phyloP scores from a whole-genome alignment of 257 asterid species.

The Hygrophila difformis region DNA sequence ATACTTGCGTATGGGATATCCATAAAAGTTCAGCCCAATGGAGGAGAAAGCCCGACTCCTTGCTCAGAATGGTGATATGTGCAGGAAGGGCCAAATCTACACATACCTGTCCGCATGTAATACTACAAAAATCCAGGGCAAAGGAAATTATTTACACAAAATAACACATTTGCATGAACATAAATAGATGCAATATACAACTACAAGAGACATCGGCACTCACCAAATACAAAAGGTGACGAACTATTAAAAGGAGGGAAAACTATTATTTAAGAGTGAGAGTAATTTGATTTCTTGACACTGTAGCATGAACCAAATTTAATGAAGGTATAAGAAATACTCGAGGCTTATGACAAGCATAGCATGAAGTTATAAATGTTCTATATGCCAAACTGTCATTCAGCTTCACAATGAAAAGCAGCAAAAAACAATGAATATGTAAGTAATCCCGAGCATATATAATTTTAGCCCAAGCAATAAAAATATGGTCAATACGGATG shows the following conservation, averaged over 20 bases:
- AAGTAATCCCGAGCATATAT: too few relatives aligned
- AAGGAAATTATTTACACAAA: constrained; percentile 16
- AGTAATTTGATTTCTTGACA: not conserved
- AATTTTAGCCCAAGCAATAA: too few relatives aligned
- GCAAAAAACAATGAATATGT: too few relatives aligned
- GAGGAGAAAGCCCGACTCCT: constrained; percentile 59
- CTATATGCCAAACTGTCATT: too few relatives aligned
- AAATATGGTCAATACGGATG: not conserved
- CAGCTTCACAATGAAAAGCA: too few relatives aligned
- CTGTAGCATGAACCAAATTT: not conserved
- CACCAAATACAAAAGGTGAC: constrained; percentile 1
- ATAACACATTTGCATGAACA: not conserved
- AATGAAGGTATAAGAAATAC: not conserved
- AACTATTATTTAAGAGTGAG: not conserved
- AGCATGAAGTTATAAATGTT: too few relatives aligned
- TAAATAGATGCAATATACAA: constrained; percentile 5
- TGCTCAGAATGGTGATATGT: constrained; percentile 91
- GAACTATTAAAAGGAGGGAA: not conserved
- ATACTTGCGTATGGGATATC: constrained; percentile 92
- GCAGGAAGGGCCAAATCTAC: constrained; percentile 93
- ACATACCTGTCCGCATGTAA: constrained; percentile 85
- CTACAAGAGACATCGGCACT: constrained; percentile 5
- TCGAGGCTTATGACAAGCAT: too few relatives aligned
- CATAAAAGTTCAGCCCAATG: constrained; percentile 48
- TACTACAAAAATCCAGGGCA: constrained; percentile 48